Evolutionary conservation across 78 protist genomes (phyloP).

Genomic region (Parvularia atlantis): DNA sequence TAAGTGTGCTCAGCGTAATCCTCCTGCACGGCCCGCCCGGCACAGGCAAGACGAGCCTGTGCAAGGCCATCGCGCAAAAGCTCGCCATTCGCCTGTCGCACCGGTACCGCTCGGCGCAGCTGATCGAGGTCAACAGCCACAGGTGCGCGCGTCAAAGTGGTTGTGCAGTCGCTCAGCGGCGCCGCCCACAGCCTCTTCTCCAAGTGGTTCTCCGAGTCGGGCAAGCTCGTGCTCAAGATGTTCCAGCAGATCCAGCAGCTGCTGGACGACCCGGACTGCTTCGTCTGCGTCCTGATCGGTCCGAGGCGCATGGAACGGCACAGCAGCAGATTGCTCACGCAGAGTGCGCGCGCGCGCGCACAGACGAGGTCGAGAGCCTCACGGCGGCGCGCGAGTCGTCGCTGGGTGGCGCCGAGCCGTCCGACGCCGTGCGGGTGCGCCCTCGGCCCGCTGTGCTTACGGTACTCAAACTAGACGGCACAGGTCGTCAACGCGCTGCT

Average conservation of each 20-base stretch:
- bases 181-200: conserved; percentile 72
- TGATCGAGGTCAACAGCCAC: too few relatives aligned
- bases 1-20: conserved; percentile 30
- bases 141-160: too few relatives aligned
- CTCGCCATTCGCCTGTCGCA: conserved; percentile 67
- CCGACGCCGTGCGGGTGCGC: conserved; percentile 93
- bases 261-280: background rate
- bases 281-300: conserved; percentile 19
- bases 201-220: conserved; percentile 83
- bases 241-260: background rate
- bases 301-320: background rate
- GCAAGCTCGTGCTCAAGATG: background rate
- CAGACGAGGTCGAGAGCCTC: conserved; percentile 89
- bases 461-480: too few relatives aligned
- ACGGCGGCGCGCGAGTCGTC: conserved; percentile 76
- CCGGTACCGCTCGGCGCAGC: too few relatives aligned
- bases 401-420: conserved; percentile 75
- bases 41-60: conserved; percentile 67
- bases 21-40: conserved; percentile 97
- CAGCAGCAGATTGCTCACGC: too few relatives aligned
- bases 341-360: too few relatives aligned
- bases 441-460: too few relatives aligned
- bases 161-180: background rate
- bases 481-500: conserved; percentile 95
- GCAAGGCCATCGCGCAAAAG: conserved; percentile 84